Evolutionary conservation across 305 asterid species (phyloP).

Genomic region (Salvia sclarea): DNA sequence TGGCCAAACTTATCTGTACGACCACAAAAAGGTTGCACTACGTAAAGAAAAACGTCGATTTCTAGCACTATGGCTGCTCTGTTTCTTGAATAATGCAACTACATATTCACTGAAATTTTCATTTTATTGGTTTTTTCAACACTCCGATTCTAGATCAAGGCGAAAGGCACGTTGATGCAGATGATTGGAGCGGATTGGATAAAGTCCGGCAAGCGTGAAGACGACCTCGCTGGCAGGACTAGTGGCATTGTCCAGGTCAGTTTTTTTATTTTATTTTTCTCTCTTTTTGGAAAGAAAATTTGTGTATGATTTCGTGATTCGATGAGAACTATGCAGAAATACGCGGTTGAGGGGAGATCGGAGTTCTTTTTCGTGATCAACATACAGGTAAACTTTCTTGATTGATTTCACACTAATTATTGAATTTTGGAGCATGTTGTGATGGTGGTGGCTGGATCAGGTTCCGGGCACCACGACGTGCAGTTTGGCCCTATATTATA

Average conservation of each 20-base stretch:
- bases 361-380: constrained; percentile 82
- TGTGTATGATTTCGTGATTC: constrained; percentile 13
- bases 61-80: too few species aligned
- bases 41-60: too few species aligned
- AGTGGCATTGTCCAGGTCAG: constrained; percentile 83
- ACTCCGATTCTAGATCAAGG: constrained; percentile 53
- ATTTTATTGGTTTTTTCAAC: neutral
- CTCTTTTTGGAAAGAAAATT: neutral
- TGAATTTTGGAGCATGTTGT: neutral
- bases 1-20: constrained; percentile 65
- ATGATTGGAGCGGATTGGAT: constrained; percentile 92
- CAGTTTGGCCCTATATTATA: constrained; percentile 69
- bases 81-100: neutral
- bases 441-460: constrained; percentile 36
- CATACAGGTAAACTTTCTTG: constrained; percentile 59
- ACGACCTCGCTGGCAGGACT: constrained; percentile 65
- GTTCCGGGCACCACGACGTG: constrained; percentile 70
- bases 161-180: constrained; percentile 69
- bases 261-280: neutral
- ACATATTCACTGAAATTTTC: neutral
- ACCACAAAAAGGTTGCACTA: constrained; percentile 81
- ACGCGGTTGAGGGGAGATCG: constrained; percentile 58
- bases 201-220: constrained; percentile 73
- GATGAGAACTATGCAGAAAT: constrained; percentile 48
- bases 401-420: neutral